Evolutionary conservation across 176 grass and related monocot genomes (phyloP).

Genomic region (Eragrostis nindensis): DNA sequence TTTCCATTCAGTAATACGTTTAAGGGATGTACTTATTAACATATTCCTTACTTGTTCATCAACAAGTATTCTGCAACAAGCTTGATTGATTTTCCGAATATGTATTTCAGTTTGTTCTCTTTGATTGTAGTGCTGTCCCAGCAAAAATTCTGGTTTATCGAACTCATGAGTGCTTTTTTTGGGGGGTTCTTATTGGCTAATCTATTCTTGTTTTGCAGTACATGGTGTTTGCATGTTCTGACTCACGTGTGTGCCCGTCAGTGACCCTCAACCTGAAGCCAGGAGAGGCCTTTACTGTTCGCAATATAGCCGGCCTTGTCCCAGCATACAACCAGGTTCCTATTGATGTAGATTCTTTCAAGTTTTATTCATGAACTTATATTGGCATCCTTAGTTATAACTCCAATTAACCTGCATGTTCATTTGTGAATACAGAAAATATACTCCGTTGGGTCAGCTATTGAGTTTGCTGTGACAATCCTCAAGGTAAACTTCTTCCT

Average conservation of each 20-base stretch:
- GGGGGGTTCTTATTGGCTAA: slow-evolving; percentile 4
- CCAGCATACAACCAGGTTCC: slow-evolving; percentile 59
- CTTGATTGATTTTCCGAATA: too few relatives aligned
- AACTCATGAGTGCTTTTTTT: too few relatives aligned
- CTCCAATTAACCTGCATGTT: slow-evolving; percentile 19
- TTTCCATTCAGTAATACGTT: neutral
- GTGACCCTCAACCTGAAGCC: slow-evolving; percentile 68
- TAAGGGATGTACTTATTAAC: neutral
- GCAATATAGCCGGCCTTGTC: slow-evolving; percentile 72
- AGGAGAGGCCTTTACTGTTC: slow-evolving; percentile 82
- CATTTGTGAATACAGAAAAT: slow-evolving; percentile 43
- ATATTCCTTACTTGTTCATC: neutral
- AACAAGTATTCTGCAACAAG: too few relatives aligned
- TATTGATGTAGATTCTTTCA: slow-evolving; percentile 25
- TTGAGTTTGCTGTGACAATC: slow-evolving; percentile 70
- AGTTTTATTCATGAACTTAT: neutral
- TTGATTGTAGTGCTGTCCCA: too few relatives aligned
- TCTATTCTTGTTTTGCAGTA: slow-evolving; percentile 55
- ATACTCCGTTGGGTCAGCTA: slow-evolving; percentile 54
- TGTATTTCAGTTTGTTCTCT: too few relatives aligned
- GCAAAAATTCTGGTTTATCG: too few relatives aligned
- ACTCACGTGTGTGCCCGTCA: slow-evolving; percentile 80
- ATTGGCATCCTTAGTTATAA: slow-evolving; percentile 9
- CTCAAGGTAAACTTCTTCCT: slow-evolving; percentile 61
- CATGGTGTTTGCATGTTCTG: slow-evolving; percentile 88